Evolutionary conservation across 2,329 filamentous ascomycete genomes (phyloP), one percentile per base, ranked within the genome.

Genomic region (Talaromyces atroroseus): DNA sequence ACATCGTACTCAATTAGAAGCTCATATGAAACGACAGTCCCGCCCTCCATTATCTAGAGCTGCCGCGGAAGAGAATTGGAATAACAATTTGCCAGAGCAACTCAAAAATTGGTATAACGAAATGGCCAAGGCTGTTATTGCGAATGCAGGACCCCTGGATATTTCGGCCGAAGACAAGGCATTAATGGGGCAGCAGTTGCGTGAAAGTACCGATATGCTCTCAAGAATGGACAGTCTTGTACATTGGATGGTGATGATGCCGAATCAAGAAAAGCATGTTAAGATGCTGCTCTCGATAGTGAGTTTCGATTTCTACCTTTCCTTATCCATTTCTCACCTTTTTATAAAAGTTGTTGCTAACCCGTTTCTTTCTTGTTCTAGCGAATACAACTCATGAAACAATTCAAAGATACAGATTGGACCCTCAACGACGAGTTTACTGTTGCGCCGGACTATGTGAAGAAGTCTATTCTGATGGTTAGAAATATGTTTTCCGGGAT

Each of bases 311-410:
- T 44, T 34, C n/a, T 23, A 45, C 54, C 44, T 26, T 10, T 26
- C 7, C 24, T 26, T 24, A 14, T 24, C 49, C 26, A 11, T 8
- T 42, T 20, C 36, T 14, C 12, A 12, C 20, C 5, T 21, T 26
- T 34, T 3, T 3, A 32, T 20, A 11, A 11, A 6, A 23, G 8
- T 45, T 34, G 16, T 55, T 12, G 51, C 36, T 46, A n/a, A 45
- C 23, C n/a, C 18, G 12, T 40, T 14, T 11, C 2, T 2, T 49
- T 57, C 46, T 26, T 26, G n/a, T n/a, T n/a, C n/a, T 60, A 76
- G 70, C 74, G 75, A 36, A 65, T 75, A 40, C 69, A 75, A 61
- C 65, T 79, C 50, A 72, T 77, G 68, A 70, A 71, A 45, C 77
- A 79, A 59, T 78, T 75, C 62, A 76, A 74, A 56, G 65, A 67